Evolutionary conservation across 225 moss, liverwort and hornwort species (phyloP).

Genomic region (Lunularia cruciata): DNA sequence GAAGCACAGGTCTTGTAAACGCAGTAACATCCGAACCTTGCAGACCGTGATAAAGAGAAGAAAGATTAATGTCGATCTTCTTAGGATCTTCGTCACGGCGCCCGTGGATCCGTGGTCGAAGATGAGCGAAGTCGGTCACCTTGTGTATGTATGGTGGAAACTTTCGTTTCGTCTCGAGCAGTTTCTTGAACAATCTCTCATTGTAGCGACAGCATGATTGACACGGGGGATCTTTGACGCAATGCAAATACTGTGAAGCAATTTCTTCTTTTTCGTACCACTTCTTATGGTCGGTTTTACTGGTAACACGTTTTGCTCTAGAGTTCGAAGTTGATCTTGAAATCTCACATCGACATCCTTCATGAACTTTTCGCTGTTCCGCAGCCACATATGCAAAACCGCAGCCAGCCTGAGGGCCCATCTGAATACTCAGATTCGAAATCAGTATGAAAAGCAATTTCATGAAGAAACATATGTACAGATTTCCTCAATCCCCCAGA

Average conservation of each 20-base stretch:
- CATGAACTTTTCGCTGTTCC: background rate
- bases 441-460: no score
- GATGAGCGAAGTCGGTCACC: background rate
- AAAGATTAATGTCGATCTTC: background rate
- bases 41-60: background rate
- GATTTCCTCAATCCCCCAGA: no score
- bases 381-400: background rate
- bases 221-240: slow-evolving; percentile 28
- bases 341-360: background rate
- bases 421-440: background rate
- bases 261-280: slow-evolving; percentile 24
- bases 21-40: slow-evolving; percentile 20
- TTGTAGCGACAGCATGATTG: slow-evolving; percentile 20
- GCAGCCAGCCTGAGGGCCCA: background rate
- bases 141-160: slow-evolving; percentile 17
- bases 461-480: no score
- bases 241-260: slow-evolving; percentile 7
- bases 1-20: background rate
- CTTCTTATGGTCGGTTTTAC: background rate
- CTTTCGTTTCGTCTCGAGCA: slow-evolving; percentile 12
- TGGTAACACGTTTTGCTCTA: slow-evolving; percentile 8
- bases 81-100: background rate
- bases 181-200: slow-evolving; percentile 10
- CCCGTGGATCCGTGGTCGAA: background rate
- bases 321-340: slow-evolving; percentile 13